Percentiles rank a stretch among this genome's conserved stretches.
phyloP scores from a whole-genome alignment of 352 stramenopile species.

The Phytophthora pseudosyringae region DNA sequence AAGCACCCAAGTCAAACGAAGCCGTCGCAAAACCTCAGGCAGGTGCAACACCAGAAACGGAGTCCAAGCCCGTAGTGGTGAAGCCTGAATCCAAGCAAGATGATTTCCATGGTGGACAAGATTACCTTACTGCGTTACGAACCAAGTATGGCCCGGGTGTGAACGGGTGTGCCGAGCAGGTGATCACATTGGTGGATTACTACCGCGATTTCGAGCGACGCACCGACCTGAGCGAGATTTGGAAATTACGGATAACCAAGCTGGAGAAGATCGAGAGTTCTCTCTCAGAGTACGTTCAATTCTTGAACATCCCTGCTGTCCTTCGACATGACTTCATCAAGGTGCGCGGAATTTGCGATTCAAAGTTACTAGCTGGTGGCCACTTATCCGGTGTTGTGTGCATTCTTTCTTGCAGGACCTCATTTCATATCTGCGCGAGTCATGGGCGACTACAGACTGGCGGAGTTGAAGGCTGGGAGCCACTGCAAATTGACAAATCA shows the following conservation, averaged over 20 bases:
- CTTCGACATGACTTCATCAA: constrained; percentile 69
- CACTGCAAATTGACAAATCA: neutral
- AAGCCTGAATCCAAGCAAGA: constrained; percentile 11
- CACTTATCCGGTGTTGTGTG: constrained; percentile 4
- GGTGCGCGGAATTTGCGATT: constrained; percentile 25
- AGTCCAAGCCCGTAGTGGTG: constrained; percentile 6
- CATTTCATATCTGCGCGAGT: constrained; percentile 54
- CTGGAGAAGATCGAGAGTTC: constrained; percentile 79
- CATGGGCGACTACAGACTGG: constrained; percentile 37
- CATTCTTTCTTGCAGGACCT: constrained; percentile 41
- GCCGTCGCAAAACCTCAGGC: neutral
- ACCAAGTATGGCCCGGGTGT: constrained; percentile 70
- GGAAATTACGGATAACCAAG: constrained; percentile 73
- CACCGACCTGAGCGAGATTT: constrained; percentile 71
- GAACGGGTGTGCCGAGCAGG: constrained; percentile 71
- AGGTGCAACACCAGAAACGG: neutral
- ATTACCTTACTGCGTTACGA: constrained; percentile 47
- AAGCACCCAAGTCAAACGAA: constrained; percentile 5
- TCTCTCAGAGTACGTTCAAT: constrained; percentile 69
- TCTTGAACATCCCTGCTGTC: constrained; percentile 60
- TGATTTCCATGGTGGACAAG: neutral
- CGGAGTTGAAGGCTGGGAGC: constrained; percentile 8
- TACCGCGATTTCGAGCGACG: constrained; percentile 82
- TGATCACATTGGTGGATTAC: constrained; percentile 84
- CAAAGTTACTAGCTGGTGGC: neutral